Base-by-base conservation (phyloP, 148 eudicot species). In the Salicornia ramosissima region DNA sequence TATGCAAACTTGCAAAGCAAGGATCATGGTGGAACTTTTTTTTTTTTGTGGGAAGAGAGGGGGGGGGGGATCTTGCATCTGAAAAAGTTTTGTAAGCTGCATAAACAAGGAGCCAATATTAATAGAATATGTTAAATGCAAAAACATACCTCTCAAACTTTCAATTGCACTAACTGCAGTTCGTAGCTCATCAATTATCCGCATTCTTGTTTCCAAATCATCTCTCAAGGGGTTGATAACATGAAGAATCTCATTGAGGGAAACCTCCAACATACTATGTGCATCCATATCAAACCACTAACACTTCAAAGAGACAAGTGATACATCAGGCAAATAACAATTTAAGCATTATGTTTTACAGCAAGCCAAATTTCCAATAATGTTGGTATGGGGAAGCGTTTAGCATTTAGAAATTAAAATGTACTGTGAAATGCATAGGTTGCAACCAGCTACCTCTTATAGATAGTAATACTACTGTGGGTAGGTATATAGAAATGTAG, bases 101-200 rank as follows among this genome's bases (percentile, higher is more conserved):
- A n/a, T 39, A 24, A 18, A 53, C n/a, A 24, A 56, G 46, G 51
- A 68, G 36, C 22, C 52, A 33, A 9, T 52, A 58, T 11, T 36
- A 26, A 29, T 47, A 3, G 8, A 19, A 16, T 18, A 15, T 15
- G 29, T 1, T 45, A 68, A 39, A 52, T 47, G 14, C 10, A 4
- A 64, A 51, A 57, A 10, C 69, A 61, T 88, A 93, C 98, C 98
- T 88, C 87, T 86, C 47, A 93, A 83, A 77, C 84, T 90, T 66
- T 90, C 95, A 74, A 93, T 67, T 19, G 88, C 65, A 63, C 80
- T 71, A 64, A 88, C 81, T 69, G 77, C 81, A 65, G 49, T 81
- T 69, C 71, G 82, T 39, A 93, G 71, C 31, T 87, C 92, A 6
- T 73, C 67, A 74, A 93, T 84, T 52, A 88, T 78, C 58, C 58